Evolutionary conservation across 2,329 filamentous ascomycete species (phyloP).

Genomic region (Endocalyx cinctus): DNA sequence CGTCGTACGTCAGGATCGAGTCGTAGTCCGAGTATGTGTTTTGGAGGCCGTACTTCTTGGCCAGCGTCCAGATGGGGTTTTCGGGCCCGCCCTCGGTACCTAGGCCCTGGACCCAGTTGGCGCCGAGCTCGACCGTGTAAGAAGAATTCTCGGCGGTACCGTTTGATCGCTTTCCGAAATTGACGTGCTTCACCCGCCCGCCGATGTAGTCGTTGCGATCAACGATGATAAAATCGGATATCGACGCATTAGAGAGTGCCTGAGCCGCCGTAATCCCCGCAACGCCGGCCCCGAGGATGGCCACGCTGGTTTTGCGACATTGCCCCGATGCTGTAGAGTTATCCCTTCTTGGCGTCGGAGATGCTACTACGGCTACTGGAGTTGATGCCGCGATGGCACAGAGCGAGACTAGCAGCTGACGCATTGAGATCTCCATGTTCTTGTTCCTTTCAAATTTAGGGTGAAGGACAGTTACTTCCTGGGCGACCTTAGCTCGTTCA

Average conservation of each 20-base stretch:
- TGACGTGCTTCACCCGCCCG: slow-evolving; percentile 53
- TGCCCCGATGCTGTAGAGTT: slow-evolving; percentile 4
- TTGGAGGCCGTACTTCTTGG: slow-evolving; percentile 52
- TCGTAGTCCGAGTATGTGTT: slow-evolving; percentile 56
- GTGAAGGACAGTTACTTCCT: too few relatives aligned
- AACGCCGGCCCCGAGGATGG: slow-evolving; percentile 52
- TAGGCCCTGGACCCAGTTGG: slow-evolving; percentile 53
- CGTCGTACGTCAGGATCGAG: slow-evolving; percentile 56
- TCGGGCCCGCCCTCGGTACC: slow-evolving; percentile 33
- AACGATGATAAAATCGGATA: slow-evolving; percentile 61
- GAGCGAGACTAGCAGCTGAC: slow-evolving; percentile 3
- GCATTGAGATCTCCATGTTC: slow-evolving; percentile 6
- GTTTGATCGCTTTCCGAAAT: slow-evolving; percentile 46
- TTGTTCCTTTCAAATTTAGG: too few relatives aligned
- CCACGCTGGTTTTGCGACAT: slow-evolving; percentile 34
- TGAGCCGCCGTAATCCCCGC: slow-evolving; percentile 62
- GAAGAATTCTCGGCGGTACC: too few relatives aligned
- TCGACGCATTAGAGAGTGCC: slow-evolving; percentile 54
- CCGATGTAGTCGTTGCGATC: slow-evolving; percentile 61
- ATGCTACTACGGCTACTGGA: slow-evolving; percentile 3
- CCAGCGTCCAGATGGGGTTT: slow-evolving; percentile 60
- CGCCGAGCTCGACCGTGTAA: slow-evolving; percentile 60
- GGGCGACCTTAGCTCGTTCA: too few relatives aligned
- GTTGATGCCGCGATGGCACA: slow-evolving; percentile 6
- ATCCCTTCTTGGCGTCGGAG: background rate